These are phyloP conservation scores for Alternaria viburni DNA, from an alignment of 2,329 filamentous ascomycete genomes.

Conservation along the genomic window DNA sequence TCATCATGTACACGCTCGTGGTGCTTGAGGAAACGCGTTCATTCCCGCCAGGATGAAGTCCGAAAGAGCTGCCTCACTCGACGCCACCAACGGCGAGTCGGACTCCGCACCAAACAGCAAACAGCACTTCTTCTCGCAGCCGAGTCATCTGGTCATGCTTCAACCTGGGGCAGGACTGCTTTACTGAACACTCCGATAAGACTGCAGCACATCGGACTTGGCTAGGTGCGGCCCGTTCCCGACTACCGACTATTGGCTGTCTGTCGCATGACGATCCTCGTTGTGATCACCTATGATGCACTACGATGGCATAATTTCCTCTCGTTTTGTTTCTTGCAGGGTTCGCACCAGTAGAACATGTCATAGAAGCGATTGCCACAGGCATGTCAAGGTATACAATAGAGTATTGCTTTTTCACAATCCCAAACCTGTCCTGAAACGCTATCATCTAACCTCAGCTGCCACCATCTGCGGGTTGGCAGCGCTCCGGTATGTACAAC, in stretches of 20 bases:
- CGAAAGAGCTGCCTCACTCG: not conserved
- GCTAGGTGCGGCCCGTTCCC: conserved; percentile 10
- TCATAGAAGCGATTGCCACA: not conserved
- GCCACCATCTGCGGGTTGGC: conserved; percentile 2
- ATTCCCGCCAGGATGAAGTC: not conserved
- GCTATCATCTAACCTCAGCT: not conserved
- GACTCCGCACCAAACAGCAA: not conserved
- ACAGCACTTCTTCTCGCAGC: not conserved
- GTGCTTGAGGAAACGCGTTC: not conserved
- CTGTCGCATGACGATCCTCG: not conserved
- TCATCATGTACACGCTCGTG: not conserved
- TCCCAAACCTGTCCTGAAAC: conserved; percentile 8
- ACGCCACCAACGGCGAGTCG: not conserved
- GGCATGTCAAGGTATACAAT: not conserved
- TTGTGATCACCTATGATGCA: not conserved
- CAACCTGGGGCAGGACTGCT: not conserved
- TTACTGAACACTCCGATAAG: not conserved
- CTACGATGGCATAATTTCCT: not conserved
- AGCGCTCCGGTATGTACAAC: conserved; percentile 5
- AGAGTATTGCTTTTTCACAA: conserved; percentile 1
- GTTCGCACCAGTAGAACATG: not conserved
- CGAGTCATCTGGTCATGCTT: not conserved
- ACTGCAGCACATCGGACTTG: conserved; percentile 17
- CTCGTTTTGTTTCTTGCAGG: not conserved
- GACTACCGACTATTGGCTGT: conserved; percentile 3